Base-by-base conservation (phyloP, 1,284 basidiomycete species). In the Irpex sp. region DNA sequence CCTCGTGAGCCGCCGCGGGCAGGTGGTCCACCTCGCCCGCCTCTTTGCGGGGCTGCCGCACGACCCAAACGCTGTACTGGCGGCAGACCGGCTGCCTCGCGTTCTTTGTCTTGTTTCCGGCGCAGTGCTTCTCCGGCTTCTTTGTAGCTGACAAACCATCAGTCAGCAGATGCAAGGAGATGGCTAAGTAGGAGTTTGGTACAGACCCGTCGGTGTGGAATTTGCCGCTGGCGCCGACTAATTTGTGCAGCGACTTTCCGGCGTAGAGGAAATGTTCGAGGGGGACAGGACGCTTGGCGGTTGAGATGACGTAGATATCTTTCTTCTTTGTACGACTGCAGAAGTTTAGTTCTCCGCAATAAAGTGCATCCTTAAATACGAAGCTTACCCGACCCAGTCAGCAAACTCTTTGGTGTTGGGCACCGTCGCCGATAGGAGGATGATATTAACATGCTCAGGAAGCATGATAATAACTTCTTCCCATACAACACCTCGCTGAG, bases 391-490 rank as follows among this genome's bases (percentile, higher is more conserved):
- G 62, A 99, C 96, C 97, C 97, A 99, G 69, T 96, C 96, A 1
- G 97, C 97, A 72, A 99, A 99, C 72, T 99, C 97, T 69, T 92
- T 94, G 2, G 96, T 94, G 71, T 99, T 99, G 3, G 97, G 96
- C 0, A 99, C 97, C 0, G 97, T 99, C 0, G 97, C 97, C 2
- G 96, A 98, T 14, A 99, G 80, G 36, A 99, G 80, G 61, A 99
- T 97, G 71, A 98, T 97, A 73, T 90, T 96, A 72, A 98, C 91
- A 75, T 98, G 95, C 66, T 98, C 95, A 1, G 95, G 95, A 10
- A 98, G 78, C 94, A 98, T 96, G 74, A 99, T 99, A 67, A 99
- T 99, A 39, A 99, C 97, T 76, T 99, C 97, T 75, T 99, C 97
- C 97, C 97, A 99, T 14, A 99, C 97, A 9, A 99, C 97, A 58